These are phyloP conservation scores for Cyclostephanos tholiformis DNA, from an alignment of 108 stramenopile species.

Conservation along the genomic window DNA sequence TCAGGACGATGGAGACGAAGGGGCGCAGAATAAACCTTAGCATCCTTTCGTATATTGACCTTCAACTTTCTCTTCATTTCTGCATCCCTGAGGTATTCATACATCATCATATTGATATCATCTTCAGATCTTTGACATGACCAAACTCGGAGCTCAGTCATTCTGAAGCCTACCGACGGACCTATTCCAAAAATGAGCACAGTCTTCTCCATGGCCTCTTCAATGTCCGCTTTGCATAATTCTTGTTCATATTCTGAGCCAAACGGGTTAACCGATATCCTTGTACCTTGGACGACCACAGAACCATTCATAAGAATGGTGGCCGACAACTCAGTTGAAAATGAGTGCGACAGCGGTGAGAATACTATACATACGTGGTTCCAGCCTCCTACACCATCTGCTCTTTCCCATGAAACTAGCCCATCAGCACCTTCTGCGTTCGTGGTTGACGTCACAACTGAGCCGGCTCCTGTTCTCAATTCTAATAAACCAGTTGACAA, in stretches of 20 bases:
- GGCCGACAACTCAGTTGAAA: constrained; percentile 50
- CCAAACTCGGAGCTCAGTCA: constrained; percentile 89
- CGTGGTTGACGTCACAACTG: constrained; percentile 42
- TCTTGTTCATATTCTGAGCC: constrained; percentile 41
- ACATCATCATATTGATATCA: constrained; percentile 84
- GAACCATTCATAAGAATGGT: constrained; percentile 64
- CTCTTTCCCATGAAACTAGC: constrained; percentile 56
- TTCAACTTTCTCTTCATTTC: constrained; percentile 83
- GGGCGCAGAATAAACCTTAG: constrained; percentile 48
- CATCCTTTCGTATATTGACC: constrained; percentile 75
- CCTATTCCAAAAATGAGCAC: constrained; percentile 74
- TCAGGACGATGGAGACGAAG: constrained; percentile 30
- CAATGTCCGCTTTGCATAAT: constrained; percentile 63
- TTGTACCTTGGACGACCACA: constrained; percentile 39
- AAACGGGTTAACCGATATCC: constrained; percentile 44
- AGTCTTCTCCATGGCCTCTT: constrained; percentile 68
- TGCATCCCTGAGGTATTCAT: constrained; percentile 77
- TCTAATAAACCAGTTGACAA: constrained; percentile 71
- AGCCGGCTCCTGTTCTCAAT: constrained; percentile 68
- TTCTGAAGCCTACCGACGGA: constrained; percentile 62
- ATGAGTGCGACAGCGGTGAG: constrained; percentile 43
- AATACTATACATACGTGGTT: constrained; percentile 83
- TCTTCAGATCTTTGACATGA: constrained; percentile 70
- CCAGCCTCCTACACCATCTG: constrained; percentile 70
- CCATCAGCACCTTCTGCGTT: constrained; percentile 44